Conservation (phyloP, 495 filamentous ascomycete species). For the Pseudevernia furfuracea region DNA sequence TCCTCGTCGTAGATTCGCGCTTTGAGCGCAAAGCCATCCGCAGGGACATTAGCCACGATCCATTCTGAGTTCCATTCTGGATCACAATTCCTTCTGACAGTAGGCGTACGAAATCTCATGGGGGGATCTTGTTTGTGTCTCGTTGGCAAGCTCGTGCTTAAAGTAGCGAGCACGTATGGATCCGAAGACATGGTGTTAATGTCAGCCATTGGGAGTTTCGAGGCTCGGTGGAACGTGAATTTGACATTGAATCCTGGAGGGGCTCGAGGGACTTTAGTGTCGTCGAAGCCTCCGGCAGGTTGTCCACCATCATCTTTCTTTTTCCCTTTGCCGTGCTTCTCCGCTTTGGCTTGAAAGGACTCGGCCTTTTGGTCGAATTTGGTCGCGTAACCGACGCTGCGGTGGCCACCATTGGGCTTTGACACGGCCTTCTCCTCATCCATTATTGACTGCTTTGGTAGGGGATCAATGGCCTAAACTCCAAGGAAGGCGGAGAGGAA, state of each 20-base stretch:
- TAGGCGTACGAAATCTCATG: conserved; percentile 66
- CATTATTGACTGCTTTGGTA: not conserved
- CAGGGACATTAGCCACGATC: conserved; percentile 78
- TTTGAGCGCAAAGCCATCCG: conserved; percentile 71
- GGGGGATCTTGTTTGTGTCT: conserved; percentile 74
- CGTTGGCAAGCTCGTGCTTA: conserved; percentile 53
- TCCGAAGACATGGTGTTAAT: conserved; percentile 70
- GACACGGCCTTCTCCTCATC: conserved; percentile 5
- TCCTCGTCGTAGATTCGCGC: conserved; percentile 84
- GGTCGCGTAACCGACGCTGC: conserved; percentile 23
- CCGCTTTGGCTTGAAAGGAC: conserved; percentile 47
- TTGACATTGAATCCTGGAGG: conserved; percentile 74
- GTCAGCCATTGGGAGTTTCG: conserved; percentile 75
- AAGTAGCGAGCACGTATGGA: conserved; percentile 68
- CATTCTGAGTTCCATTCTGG: conserved; percentile 79
- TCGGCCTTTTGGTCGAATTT: conserved; percentile 52
- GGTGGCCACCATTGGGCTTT: conserved; percentile 23
- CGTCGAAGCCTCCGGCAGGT: conserved; percentile 72
- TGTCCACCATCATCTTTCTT: conserved; percentile 31
- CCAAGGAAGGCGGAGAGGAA: not conserved
- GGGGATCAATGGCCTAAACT: not conserved
- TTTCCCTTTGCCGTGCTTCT: conserved; percentile 24
- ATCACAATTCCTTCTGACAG: conserved; percentile 58
- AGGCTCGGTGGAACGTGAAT: conserved; percentile 75
- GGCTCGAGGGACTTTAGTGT: conserved; percentile 63